Percentiles rank a stretch among this genome's conserved stretches.
phyloP scores from a whole-genome alignment of 2,329 filamentous ascomycete species.

The Clonostachys rosea region DNA sequence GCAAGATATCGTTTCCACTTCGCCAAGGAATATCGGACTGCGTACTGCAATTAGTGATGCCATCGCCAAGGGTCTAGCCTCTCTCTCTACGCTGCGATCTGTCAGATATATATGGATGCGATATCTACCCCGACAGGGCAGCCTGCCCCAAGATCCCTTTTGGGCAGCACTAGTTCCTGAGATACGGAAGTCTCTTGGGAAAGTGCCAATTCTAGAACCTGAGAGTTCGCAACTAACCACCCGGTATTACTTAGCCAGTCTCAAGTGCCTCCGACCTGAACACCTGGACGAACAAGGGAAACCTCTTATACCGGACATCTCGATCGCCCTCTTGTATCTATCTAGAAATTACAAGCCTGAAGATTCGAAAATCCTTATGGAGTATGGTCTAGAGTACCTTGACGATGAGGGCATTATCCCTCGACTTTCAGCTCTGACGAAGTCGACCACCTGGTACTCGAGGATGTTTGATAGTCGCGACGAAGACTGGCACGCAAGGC shows the following conservation, averaged over 20 bases:
- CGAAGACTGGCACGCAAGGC: not conserved
- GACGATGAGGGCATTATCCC: no score
- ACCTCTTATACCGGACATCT: not conserved
- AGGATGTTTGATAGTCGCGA: not conserved
- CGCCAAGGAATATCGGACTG: conserved; percentile 28
- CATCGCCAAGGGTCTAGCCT: conserved; percentile 28
- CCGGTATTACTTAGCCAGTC: no score
- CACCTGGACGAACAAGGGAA: not conserved
- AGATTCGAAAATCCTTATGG: not conserved
- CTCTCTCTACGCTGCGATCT: conserved; percentile 27
- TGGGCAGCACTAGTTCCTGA: not conserved
- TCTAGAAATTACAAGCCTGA: not conserved
- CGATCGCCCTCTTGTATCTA: not conserved
- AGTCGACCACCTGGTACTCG: no score
- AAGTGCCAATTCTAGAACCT: no score
- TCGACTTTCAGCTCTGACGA: no score
- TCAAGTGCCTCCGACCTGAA: not conserved
- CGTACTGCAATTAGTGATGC: conserved; percentile 24
- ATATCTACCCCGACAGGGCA: conserved; percentile 27
- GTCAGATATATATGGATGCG: conserved; percentile 38
- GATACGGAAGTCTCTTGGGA: not conserved
- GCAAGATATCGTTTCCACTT: conserved; percentile 30
- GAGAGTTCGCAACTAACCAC: not conserved
- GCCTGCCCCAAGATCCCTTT: not conserved
- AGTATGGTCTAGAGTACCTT: not conserved